Conservation (phyloP, 2,329 filamentous ascomycete species). For the Hirsutella thompsonii region DNA sequence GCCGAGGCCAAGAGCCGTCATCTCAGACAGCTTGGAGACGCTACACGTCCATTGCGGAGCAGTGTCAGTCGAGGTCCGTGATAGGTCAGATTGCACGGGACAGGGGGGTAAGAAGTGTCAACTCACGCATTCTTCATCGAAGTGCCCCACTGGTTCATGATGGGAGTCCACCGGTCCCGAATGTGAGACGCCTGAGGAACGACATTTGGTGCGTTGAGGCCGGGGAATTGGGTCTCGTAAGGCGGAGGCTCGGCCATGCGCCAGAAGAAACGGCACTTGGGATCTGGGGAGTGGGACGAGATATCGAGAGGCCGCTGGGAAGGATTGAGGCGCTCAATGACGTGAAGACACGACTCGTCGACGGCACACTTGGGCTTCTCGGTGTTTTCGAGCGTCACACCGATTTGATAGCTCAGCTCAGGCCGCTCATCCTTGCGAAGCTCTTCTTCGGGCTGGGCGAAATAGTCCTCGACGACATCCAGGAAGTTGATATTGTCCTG, state of each 20-base stretch:
- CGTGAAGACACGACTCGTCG: constrained; percentile 44
- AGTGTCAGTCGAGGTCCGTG: not conserved
- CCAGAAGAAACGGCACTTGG: constrained; percentile 54
- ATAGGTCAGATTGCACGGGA: not conserved
- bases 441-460: constrained; percentile 37
- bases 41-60: constrained; percentile 13
- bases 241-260: constrained; percentile 41
- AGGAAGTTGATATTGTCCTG: constrained; percentile 43
- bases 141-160: constrained; percentile 44
- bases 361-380: constrained; percentile 52
- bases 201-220: constrained; percentile 41
- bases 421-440: constrained; percentile 41
- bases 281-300: constrained; percentile 40
- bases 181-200: constrained; percentile 36
- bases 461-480: constrained; percentile 52
- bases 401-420: constrained; percentile 46
- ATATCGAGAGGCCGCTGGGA: constrained; percentile 46
- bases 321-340: constrained; percentile 41
- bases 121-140: constrained; percentile 47
- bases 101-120: constrained; percentile 8
- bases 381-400: constrained; percentile 49
- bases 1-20: constrained; percentile 43
- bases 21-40: constrained; percentile 43
- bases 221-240: constrained; percentile 41
- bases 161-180: constrained; percentile 34